Conservation (phyloP, 2,329 filamentous ascomycete species). For the Coniochaeta hoffmannii region DNA sequence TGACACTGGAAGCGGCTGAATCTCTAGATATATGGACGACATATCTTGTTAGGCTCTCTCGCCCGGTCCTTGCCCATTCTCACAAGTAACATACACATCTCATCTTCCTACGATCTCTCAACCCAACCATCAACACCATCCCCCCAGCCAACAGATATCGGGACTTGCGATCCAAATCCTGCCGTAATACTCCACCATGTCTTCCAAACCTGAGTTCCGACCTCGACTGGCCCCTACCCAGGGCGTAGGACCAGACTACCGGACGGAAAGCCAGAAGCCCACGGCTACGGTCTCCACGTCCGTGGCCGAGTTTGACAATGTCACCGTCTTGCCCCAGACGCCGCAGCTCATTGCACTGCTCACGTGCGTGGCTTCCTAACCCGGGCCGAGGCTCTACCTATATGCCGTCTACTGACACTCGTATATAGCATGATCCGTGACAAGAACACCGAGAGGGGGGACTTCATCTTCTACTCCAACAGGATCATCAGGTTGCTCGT, state of each 20-base stretch:
- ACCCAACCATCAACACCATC: neutral
- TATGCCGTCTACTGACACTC: constrained; percentile 6
- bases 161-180: constrained; percentile 2
- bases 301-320: constrained; percentile 76
- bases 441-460: constrained; percentile 79
- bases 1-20: too few relatives aligned
- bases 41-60: neutral
- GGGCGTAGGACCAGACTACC: constrained; percentile 74
- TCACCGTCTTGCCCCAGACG: constrained; percentile 84
- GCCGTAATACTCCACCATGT: constrained; percentile 22
- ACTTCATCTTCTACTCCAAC: constrained; percentile 99
- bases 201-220: constrained; percentile 16
- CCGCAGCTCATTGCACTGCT: constrained; percentile 94
- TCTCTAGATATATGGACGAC: too few relatives aligned
- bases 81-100: neutral
- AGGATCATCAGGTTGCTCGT: constrained; percentile 94
- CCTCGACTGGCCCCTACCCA: constrained; percentile 35
- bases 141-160: neutral
- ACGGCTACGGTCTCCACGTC: constrained; percentile 81
- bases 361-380: constrained; percentile 61
- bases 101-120: neutral
- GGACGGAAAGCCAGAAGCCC: constrained; percentile 68
- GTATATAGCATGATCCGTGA: constrained; percentile 81
- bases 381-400: neutral
- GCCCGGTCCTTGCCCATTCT: neutral